These are phyloP conservation scores for Fusarium burgessii DNA, from an alignment of 2,329 filamentous ascomycete species.

Conservation along the genomic window DNA sequence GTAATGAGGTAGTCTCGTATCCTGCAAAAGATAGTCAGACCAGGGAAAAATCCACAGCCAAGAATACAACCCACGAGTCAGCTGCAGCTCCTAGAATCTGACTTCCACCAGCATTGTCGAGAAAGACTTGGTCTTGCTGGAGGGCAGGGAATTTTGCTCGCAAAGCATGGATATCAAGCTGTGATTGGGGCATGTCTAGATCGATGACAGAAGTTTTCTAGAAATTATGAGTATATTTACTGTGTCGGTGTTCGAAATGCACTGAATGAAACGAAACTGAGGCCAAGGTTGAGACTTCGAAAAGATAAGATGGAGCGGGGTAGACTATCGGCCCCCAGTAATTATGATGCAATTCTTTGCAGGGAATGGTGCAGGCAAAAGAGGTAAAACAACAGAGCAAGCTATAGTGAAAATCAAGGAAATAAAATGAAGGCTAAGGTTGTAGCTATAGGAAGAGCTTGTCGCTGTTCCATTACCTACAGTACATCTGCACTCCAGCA, in stretches of 20 bases:
- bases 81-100: conserved; percentile 73
- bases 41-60: conserved; percentile 49
- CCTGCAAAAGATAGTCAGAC: conserved; percentile 55
- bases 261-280: fast-evolving
- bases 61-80: conserved; percentile 5
- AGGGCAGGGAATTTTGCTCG: conserved; percentile 76
- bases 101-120: conserved; percentile 84
- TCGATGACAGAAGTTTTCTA: fast-evolving
- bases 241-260: background rate
- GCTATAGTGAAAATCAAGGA: too few species aligned
- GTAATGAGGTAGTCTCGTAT: conserved; percentile 74
- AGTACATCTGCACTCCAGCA: too few species aligned
- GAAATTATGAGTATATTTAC: fast-evolving
- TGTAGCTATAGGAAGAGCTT: too few species aligned
- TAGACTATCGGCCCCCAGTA: background rate
- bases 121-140: conserved; percentile 73
- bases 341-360: conserved; percentile 10
- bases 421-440: too few species aligned
- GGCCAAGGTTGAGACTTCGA: background rate
- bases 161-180: background rate
- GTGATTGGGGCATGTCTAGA: conserved; percentile 29
- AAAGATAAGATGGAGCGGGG: background rate
- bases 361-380: background rate
- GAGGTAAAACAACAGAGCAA: background rate
- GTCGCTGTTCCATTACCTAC: too few species aligned